Percentiles rank a stretch among this genome's conserved stretches.
Evolutionary conservation across 2,329 filamentous ascomycete species (phyloP).

Genomic region (Fusarium humuli): DNA sequence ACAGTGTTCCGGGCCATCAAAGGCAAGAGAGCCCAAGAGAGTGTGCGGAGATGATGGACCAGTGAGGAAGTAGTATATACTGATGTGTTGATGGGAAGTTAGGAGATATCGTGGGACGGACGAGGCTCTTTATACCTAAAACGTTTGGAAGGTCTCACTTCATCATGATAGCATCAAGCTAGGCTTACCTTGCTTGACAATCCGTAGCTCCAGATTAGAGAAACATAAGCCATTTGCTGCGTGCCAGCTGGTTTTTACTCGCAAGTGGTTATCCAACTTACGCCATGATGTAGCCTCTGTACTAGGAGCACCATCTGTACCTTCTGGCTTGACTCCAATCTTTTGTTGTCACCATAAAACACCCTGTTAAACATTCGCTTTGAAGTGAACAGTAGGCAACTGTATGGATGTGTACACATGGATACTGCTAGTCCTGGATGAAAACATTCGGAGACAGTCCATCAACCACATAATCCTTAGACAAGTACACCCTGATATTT

Average conservation of each 20-base stretch:
- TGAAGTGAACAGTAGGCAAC: not conserved
- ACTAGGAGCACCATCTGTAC: too few relatives aligned
- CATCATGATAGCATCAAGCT: not conserved
- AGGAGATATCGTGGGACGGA: not conserved
- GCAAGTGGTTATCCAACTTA: not conserved
- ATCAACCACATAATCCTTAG: not conserved
- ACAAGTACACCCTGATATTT: accelerated
- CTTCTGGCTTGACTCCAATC: too few relatives aligned
- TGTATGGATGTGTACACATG: not conserved
- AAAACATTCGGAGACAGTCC: not conserved
- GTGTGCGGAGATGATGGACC: accelerated
- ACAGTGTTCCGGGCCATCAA: slow-evolving; percentile 1
- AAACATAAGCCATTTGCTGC: not conserved
- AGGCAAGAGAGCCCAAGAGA: not conserved
- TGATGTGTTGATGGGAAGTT: not conserved
- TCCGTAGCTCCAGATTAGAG: not conserved
- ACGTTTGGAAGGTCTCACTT: not conserved
- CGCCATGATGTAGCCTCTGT: not conserved
- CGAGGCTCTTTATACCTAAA: not conserved
- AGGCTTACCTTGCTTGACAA: not conserved
- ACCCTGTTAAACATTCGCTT: not conserved
- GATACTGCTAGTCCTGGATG: not conserved
- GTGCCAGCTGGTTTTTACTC: not conserved
- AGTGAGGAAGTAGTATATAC: not conserved
- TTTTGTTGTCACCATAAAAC: not conserved